These are phyloP conservation scores for Neonectria hederae DNA, from an alignment of 2,329 filamentous ascomycete species.

Conservation along the genomic window DNA sequence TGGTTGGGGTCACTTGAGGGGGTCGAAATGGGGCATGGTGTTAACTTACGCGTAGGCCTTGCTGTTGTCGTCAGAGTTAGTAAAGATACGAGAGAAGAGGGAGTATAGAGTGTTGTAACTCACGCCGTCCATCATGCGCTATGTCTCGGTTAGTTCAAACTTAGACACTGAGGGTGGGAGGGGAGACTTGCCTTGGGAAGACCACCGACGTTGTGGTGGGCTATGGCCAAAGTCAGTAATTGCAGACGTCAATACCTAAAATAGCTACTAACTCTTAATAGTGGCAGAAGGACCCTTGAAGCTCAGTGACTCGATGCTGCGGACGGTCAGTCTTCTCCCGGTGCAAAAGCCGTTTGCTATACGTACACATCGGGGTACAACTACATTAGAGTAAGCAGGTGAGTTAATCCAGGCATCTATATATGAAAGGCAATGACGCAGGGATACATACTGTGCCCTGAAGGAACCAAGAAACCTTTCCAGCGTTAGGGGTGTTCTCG, in stretches of 20 bases:
- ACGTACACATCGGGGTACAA: not conserved
- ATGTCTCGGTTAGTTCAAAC: not conserved
- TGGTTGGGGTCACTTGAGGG: not conserved
- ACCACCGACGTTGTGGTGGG: constrained; percentile 31
- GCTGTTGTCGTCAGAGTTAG: not conserved
- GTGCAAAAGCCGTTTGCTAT: not conserved
- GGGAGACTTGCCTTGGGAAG: constrained; percentile 2
- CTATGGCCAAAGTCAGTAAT: not conserved
- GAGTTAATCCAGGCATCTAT: constrained; percentile 53
- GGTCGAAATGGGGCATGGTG: not conserved
- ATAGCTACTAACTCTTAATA: constrained; percentile 52
- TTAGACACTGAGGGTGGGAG: not conserved
- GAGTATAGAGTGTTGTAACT: not conserved
- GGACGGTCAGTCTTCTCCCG: not conserved
- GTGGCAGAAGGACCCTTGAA: constrained; percentile 60
- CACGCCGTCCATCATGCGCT: constrained; percentile 13
- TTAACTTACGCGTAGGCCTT: not conserved
- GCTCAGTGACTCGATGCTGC: constrained; percentile 56
- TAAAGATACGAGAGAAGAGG: not conserved
- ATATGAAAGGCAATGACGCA: not conserved
- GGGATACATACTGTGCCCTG: constrained; percentile 71
- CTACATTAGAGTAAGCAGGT: constrained; percentile 67
- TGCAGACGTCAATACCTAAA: not conserved
- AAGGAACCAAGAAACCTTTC: constrained; percentile 84
- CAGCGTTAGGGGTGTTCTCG: constrained; percentile 71